Evolutionary conservation across 2,329 filamentous ascomycete species (phyloP).

Genomic region (Exophiala spinifera): DNA sequence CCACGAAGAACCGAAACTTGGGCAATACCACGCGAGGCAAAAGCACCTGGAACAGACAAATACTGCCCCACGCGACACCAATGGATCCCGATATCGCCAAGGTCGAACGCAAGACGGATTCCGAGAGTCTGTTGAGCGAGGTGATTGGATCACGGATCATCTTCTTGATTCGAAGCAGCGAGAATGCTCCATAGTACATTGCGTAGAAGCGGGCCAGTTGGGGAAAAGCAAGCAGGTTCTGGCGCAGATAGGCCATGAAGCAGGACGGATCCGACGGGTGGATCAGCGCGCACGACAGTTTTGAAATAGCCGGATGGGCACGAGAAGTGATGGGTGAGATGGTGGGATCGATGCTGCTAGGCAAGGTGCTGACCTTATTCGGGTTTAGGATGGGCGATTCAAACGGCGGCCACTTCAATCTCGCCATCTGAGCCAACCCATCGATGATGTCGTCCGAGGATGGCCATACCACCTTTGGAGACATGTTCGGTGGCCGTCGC

Average conservation of each 20-base stretch:
- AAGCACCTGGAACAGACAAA: constrained; percentile 82
- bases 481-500: constrained; percentile 64
- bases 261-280: constrained; percentile 88
- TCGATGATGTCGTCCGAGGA: constrained; percentile 72
- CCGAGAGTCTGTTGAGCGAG: constrained; percentile 64
- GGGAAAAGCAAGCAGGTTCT: constrained; percentile 82
- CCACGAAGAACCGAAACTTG: constrained; percentile 84
- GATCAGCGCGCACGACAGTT: constrained; percentile 80
- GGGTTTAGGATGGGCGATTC: constrained; percentile 86
- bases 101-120: constrained; percentile 68
- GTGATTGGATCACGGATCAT: constrained; percentile 68
- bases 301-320: constrained; percentile 79
- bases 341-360: constrained; percentile 62
- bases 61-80: constrained; percentile 79
- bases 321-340: constrained; percentile 76
- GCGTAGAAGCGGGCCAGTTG: constrained; percentile 72
- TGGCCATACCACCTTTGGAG: constrained; percentile 69
- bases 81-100: constrained; percentile 79
- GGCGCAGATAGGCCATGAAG: constrained; percentile 78
- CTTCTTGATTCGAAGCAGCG: constrained; percentile 64
- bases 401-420: constrained; percentile 80
- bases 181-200: constrained; percentile 63
- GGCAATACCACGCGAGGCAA: constrained; percentile 72
- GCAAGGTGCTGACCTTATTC: constrained; percentile 54
- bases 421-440: constrained; percentile 75